These are phyloP conservation scores for Xerocomus potaroensis DNA, from an alignment of 768 basidiomycete species.

Conservation along the genomic window DNA sequence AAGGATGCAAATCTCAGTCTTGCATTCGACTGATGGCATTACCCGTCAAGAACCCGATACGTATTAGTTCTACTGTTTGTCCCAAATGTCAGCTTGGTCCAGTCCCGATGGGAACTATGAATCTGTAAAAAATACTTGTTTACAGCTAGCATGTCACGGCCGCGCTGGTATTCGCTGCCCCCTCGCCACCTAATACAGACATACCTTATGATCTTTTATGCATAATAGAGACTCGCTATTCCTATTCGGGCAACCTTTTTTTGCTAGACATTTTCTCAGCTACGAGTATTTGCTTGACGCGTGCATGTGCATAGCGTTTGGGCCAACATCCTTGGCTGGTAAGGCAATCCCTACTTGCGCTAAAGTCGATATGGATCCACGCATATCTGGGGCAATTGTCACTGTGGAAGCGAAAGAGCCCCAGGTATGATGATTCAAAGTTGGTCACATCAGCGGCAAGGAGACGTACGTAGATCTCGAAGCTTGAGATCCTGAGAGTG, in stretches of 20 bases:
- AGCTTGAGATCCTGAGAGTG: too few species aligned
- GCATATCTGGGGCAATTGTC: background rate
- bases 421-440: too few species aligned
- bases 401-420: too few species aligned
- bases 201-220: slow-evolving; percentile 19
- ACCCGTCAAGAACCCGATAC: slow-evolving; percentile 67
- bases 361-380: background rate
- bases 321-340: too few species aligned
- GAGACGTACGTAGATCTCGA: too few species aligned
- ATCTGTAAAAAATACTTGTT: slow-evolving; percentile 10
- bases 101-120: slow-evolving; percentile 15
- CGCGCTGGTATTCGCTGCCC: slow-evolving; percentile 22
- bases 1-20: slow-evolving; percentile 51
- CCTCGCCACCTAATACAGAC: slow-evolving; percentile 10
- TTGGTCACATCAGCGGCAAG: too few species aligned
- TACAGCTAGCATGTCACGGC: slow-evolving; percentile 9
- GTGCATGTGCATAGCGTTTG: too few species aligned
- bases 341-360: too few species aligned
- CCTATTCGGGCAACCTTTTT: too few species aligned
- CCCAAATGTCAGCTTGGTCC: slow-evolving; percentile 26
- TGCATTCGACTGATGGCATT: slow-evolving; percentile 65
- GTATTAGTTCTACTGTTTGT: slow-evolving; percentile 54
- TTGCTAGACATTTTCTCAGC: too few species aligned
- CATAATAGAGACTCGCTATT: slow-evolving; percentile 16
- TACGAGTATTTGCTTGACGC: too few species aligned